phyloP scores from a whole-genome alignment of 139 green algal genomes.

The Micractinium conductrix region DNA sequence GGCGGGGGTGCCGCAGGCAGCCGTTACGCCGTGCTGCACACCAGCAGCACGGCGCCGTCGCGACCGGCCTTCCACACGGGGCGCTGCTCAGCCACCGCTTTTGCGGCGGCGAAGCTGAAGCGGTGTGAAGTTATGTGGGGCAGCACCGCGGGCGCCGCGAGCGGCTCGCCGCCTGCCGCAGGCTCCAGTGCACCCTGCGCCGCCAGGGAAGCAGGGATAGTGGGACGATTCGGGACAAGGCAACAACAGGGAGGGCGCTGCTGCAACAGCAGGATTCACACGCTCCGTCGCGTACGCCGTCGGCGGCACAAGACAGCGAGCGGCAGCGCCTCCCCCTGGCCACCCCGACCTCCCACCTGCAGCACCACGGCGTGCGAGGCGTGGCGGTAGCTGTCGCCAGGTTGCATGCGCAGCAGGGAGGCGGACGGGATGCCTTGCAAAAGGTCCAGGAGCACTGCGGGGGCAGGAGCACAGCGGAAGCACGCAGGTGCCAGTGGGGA shows the following conservation, averaged over 20 bases:
- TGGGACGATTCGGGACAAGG: no score
- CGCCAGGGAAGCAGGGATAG: no score
- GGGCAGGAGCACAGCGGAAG: background rate
- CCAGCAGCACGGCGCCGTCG: background rate
- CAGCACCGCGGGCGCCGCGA: background rate
- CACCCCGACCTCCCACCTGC: no score
- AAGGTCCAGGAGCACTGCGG: slow-evolving; percentile 10
- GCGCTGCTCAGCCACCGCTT: background rate
- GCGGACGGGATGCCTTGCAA: background rate
- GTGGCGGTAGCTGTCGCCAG: background rate
- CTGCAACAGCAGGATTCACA: no score
- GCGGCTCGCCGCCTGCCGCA: background rate
- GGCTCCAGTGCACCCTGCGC: background rate
- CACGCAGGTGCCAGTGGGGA: background rate
- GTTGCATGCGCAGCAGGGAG: background rate
- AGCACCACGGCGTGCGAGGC: background rate
- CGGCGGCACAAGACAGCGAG: no score
- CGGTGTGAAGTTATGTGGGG: background rate
- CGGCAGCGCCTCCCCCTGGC: no score
- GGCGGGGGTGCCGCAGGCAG: no score
- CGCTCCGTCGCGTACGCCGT: no score
- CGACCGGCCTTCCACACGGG: background rate
- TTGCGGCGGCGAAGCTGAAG: background rate
- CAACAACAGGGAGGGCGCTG: no score
- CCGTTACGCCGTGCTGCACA: no score